A percentile compares a stretch with the other conserved stretches of the same genome.
Conservation (phyloP, 352 stramenopile species). For the Globisporangium rhizosaccharum region DNA sequence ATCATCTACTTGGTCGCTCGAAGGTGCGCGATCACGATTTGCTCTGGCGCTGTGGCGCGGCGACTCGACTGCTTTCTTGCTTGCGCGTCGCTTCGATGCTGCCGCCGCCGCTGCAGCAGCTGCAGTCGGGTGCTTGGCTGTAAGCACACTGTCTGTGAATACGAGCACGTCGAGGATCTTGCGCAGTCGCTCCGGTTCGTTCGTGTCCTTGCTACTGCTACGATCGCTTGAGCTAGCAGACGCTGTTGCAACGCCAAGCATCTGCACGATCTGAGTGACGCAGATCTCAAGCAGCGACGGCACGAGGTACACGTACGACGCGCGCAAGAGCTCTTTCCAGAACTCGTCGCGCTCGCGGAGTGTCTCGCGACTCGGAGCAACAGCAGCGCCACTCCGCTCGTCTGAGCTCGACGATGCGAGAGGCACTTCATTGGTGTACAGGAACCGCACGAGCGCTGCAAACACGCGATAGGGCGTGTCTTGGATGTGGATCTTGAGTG, state of each 20-base stretch:
- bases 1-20: not conserved
- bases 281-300: slow-evolving; percentile 64
- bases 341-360: slow-evolving; percentile 34
- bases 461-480: slow-evolving; percentile 77
- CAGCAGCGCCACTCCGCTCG: not conserved
- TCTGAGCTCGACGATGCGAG: not conserved
- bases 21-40: no score
- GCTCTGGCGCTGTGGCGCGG: no score
- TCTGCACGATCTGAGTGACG: slow-evolving; percentile 31
- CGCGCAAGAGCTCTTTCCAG: slow-evolving; percentile 62
- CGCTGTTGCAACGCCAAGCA: slow-evolving; percentile 10
- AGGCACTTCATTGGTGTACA: slow-evolving; percentile 67
- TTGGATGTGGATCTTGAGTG: slow-evolving; percentile 76
- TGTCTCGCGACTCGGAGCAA: not conserved
- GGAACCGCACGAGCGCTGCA: slow-evolving; percentile 54
- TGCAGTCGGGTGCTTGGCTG: slow-evolving; percentile 27
- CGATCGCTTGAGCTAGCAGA: not conserved
- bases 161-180: slow-evolving; percentile 43
- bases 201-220: not conserved
- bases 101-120: not conserved
- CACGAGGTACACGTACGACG: slow-evolving; percentile 68
- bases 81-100: slow-evolving; percentile 7
- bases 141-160: slow-evolving; percentile 52
- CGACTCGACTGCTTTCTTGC: not conserved
- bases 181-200: slow-evolving; percentile 13